Conservation (phyloP, 1,284 basidiomycete genomes). For the Vanrija sp. region DNA sequence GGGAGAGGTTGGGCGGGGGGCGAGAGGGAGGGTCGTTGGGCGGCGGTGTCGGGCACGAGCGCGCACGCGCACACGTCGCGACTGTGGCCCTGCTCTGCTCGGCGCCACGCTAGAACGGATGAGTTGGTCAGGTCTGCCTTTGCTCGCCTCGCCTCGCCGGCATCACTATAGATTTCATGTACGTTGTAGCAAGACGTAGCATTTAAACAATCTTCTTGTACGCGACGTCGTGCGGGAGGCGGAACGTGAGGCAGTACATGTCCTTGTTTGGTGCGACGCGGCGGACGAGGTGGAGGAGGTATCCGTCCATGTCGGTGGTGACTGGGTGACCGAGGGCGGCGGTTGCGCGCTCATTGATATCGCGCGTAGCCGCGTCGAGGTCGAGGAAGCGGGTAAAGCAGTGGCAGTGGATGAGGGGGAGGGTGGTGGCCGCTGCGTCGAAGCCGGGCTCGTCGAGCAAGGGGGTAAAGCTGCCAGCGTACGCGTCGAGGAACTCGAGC, state of each 20-base stretch:
- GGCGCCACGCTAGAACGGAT: background rate
- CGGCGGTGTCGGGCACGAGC: no score
- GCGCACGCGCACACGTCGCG: background rate
- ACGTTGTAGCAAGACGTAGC: background rate
- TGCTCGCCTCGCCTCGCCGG: background rate
- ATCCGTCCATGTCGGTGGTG: constrained; percentile 53
- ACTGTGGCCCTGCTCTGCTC: background rate
- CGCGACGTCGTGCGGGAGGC: constrained; percentile 60
- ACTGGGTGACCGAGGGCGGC: constrained; percentile 61
- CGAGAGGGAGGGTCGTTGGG: no score
- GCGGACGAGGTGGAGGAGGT: constrained; percentile 70
- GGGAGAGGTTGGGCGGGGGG: no score
- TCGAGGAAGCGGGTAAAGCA: constrained; percentile 93
- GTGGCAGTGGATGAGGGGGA: constrained; percentile 93
- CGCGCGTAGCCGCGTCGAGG: constrained; percentile 59
- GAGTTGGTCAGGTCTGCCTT: background rate
- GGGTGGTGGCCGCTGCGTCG: constrained; percentile 38
- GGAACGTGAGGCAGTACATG: constrained; percentile 97
- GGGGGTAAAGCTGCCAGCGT: constrained; percentile 61
- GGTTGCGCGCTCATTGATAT: constrained; percentile 77
- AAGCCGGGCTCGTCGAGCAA: constrained; percentile 26
- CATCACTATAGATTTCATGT: background rate
- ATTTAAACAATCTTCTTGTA: constrained; percentile 15
- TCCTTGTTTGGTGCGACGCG: constrained; percentile 95
- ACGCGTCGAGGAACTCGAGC: constrained; percentile 84